Percentiles rank a stretch among this genome's conserved stretches.
These are phyloP conservation scores for Manihot esculenta DNA, from an alignment of 441 rosid species.

Conservation along the genomic window DNA sequence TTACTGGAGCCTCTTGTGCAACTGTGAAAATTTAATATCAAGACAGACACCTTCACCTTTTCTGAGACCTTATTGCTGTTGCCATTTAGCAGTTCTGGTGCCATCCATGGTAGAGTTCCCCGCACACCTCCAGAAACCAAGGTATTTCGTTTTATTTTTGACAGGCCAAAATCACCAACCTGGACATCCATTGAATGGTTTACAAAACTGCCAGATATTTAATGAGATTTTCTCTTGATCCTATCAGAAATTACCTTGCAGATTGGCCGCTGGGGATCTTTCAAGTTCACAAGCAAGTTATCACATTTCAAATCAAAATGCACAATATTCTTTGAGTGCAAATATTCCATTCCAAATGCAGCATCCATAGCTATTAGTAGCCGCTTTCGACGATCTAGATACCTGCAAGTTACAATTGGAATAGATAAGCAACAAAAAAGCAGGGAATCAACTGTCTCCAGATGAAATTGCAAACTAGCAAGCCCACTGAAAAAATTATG, in stretches of 20 bases:
- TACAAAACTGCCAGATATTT: background rate
- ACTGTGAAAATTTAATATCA: no score
- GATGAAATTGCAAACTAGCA: background rate
- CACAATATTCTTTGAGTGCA: slow-evolving; percentile 90
- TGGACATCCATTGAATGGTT: slow-evolving; percentile 25
- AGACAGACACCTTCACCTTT: slow-evolving; percentile 53
- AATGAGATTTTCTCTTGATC: background rate
- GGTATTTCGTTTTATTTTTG: slow-evolving; percentile 94
- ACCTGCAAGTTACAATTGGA: slow-evolving; percentile 45
- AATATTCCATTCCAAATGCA: slow-evolving; percentile 99
- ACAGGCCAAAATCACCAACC: slow-evolving; percentile 98
- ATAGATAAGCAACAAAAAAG: slow-evolving; percentile 7
- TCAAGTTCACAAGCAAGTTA: slow-evolving; percentile 94
- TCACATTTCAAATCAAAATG: slow-evolving; percentile 99
- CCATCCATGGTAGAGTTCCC: slow-evolving; percentile 99
- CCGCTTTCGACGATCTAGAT: slow-evolving; percentile 86
- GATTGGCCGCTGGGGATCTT: slow-evolving; percentile 87
- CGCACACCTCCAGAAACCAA: slow-evolving; percentile 98
- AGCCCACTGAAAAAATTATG: background rate
- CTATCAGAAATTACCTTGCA: slow-evolving; percentile 70
- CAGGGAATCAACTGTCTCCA: background rate
- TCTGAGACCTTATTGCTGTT: slow-evolving; percentile 93
- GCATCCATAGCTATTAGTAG: slow-evolving; percentile 98
- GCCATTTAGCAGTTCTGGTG: slow-evolving; percentile 94
- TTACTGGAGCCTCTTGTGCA: no score